Evolutionary conservation across 2,329 filamentous ascomycete genomes (phyloP), one percentile per base, ranked within the genome.

Genomic region (Fusarium nurragi): DNA sequence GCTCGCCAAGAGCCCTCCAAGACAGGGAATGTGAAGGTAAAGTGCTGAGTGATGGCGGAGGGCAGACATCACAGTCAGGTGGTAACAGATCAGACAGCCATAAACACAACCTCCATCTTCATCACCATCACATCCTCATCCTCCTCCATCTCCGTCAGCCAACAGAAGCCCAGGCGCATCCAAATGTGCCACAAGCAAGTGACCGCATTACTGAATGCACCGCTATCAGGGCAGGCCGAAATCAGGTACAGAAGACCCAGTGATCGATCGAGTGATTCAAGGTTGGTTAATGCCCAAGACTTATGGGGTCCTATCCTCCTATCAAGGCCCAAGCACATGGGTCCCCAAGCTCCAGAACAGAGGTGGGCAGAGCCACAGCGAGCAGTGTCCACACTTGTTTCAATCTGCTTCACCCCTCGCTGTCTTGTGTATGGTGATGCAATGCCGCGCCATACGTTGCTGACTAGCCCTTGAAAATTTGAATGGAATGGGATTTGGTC

Each of bases 381-480:
- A 66, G 51, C 51, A 67, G 58, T 66, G 58, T 59, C 67, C 69
- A 71, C 69, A 66, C 65, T 70, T 54, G 61, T 68, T 70, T 68
- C 58, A 64, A 63, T 56, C 45, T 48, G 60, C 57, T 62, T 69
- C 53, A 50, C 46, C 60, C 43, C 41, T 46, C 60, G 44, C 41
- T 46, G 43, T 39, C 39, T 38, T 44, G 49, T 58, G 60, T 60
- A 56, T 46, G 61, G 57, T 68, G 61, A 71, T 62, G 53, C 54
- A 63, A 51, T 60, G 44, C 58, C 50, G 57, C 44, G 53, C 56
- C 64, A 67, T 54, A 45, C 37, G 52, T 54, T 52, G 46, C 40
- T 59, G 54, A 49, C 46, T 28, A 47, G 43, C 41, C 43, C 47
- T 53, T 59, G 50, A 45, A 23, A 39, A 40, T 19, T 37, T 34